Percentiles rank a stretch among this genome's conserved stretches.
Conservation (phyloP, 768 basidiomycete species). For the Boletellus emodensis region DNA sequence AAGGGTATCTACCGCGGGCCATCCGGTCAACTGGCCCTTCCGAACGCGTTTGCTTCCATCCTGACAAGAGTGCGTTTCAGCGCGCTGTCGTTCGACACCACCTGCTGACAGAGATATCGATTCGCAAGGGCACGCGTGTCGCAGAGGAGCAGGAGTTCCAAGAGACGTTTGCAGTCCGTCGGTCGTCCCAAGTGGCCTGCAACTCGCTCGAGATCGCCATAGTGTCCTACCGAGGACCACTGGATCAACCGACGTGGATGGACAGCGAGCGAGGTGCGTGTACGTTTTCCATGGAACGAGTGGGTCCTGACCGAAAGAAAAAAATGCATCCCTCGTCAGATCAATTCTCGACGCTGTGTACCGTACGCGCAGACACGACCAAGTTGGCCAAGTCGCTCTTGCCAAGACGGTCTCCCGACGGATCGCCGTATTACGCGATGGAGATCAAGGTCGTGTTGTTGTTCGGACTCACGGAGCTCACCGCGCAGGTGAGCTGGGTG, state of each 20-base stretch:
- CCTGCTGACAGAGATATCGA: neutral
- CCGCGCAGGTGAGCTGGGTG: slow-evolving; percentile 49
- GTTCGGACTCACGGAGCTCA: slow-evolving; percentile 52
- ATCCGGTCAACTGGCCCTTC: slow-evolving; percentile 38
- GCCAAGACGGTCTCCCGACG: slow-evolving; percentile 20
- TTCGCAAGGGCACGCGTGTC: slow-evolving; percentile 41
- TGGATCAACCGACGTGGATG: slow-evolving; percentile 29
- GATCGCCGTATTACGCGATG: slow-evolving; percentile 23
- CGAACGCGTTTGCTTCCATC: slow-evolving; percentile 41
- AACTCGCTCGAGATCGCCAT: slow-evolving; percentile 23
- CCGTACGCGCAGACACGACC: slow-evolving; percentile 32
- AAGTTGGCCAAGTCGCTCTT: slow-evolving; percentile 24
- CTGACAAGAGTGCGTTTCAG: slow-evolving; percentile 34
- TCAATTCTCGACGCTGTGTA: slow-evolving; percentile 35
- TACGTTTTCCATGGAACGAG: no score
- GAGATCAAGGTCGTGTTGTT: slow-evolving; percentile 39
- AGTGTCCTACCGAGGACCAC: slow-evolving; percentile 30
- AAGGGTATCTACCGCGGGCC: slow-evolving; percentile 31
- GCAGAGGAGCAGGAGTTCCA: slow-evolving; percentile 44
- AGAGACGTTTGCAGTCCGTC: slow-evolving; percentile 33
- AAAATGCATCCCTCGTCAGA: slow-evolving; percentile 13
- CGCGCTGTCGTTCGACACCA: no score
- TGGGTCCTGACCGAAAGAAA: no score
- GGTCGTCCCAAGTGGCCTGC: slow-evolving; percentile 20
- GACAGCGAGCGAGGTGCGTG: slow-evolving; percentile 32